These are phyloP conservation scores for Solanum arcanum DNA, from an alignment of 257 asterid genomes.

Conservation along the genomic window DNA sequence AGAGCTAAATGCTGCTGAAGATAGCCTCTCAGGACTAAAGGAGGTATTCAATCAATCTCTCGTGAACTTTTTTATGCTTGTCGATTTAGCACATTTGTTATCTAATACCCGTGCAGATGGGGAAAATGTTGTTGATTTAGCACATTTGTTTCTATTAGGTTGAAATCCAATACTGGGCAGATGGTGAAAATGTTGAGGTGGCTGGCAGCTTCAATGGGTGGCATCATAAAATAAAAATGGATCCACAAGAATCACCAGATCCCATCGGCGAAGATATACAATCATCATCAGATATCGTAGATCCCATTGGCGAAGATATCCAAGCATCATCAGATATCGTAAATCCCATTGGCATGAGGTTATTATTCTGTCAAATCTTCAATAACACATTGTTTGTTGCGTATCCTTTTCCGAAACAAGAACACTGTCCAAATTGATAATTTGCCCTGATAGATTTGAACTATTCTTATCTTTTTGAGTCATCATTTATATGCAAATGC, in stretches of 20 bases:
- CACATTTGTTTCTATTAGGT: constrained; percentile 39
- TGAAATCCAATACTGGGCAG: constrained; percentile 55
- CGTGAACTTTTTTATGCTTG: not conserved
- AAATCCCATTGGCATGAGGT: constrained; percentile 34
- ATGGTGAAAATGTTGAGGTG: constrained; percentile 66
- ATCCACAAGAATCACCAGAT: constrained; percentile 21
- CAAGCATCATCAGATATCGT: constrained; percentile 27
- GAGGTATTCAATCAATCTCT: constrained; percentile 42
- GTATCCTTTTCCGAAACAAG: not conserved
- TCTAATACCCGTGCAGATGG: constrained; percentile 57
- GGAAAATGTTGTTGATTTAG: constrained; percentile 29
- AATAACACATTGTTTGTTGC: not conserved
- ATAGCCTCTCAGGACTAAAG: constrained; percentile 52
- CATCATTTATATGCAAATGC: not conserved
- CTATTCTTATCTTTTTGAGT: not conserved
- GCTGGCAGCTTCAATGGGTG: constrained; percentile 98
- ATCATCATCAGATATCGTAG: constrained; percentile 19
- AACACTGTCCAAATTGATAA: not conserved
- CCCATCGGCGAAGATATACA: constrained; percentile 13
- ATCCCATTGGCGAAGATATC: constrained; percentile 3
- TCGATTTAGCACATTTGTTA: constrained; percentile 9
- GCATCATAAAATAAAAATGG: constrained; percentile 64
- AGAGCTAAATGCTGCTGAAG: constrained; percentile 62
- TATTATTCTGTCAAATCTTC: not conserved
- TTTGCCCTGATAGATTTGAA: not conserved